Evolutionary conservation across 1,139 yeast genomes (phyloP).

Genomic region (Kurtzmaniella quercitrusa): DNA sequence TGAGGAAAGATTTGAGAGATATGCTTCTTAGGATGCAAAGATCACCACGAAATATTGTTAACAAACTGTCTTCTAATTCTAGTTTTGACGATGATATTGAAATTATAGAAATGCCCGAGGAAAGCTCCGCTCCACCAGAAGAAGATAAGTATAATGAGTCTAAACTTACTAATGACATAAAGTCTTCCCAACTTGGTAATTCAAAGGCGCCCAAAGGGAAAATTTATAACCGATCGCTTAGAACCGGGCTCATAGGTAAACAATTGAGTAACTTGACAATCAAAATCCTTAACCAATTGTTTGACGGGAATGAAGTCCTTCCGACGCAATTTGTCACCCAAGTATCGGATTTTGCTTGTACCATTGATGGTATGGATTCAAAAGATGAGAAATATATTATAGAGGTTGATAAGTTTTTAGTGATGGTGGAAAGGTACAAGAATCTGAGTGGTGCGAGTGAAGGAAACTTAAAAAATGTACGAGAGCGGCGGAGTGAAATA

Average conservation of each 20-base stretch:
- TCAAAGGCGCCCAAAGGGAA: neutral
- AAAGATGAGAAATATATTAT: neutral
- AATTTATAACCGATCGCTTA: constrained; percentile 3
- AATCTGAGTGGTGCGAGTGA: neutral
- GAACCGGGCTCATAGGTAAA: constrained; percentile 5
- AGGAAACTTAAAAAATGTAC: neutral
- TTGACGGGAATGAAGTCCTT: constrained; percentile 1
- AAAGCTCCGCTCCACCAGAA: constrained; percentile 4
- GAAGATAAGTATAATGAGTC: constrained; percentile 1
- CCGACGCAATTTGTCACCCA: constrained; percentile 1
- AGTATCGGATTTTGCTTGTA: constrained; percentile 3
- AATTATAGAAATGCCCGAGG: constrained; percentile 14
- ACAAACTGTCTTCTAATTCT: neutral
- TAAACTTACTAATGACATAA: constrained; percentile 1
- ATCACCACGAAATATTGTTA: constrained; percentile 6
- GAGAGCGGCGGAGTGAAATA: neutral
- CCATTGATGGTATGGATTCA: neutral
- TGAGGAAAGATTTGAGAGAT: constrained; percentile 29
- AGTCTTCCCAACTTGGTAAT: neutral
- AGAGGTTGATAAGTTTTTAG: constrained; percentile 2
- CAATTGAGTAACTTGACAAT: constrained; percentile 1
- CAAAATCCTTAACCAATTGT: constrained; percentile 4
- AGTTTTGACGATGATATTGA: constrained; percentile 21
- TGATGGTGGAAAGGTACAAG: neutral
- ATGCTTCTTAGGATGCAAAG: constrained; percentile 24